Conservation (phyloP, 768 basidiomycete genomes). For the Psilocybe azurescens region DNA sequence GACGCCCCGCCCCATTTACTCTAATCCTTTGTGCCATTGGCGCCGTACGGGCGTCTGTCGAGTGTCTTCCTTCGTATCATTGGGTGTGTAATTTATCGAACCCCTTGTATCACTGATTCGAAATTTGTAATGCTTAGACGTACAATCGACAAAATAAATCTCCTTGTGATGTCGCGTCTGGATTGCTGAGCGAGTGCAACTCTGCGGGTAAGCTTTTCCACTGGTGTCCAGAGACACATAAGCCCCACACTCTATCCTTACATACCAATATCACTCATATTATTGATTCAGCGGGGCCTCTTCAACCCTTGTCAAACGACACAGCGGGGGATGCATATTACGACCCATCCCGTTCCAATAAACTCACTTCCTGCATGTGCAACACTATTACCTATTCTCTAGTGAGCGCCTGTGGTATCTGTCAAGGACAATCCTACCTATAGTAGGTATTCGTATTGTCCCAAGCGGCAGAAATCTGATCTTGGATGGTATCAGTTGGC, state of each 20-base stretch:
- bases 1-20: not conserved
- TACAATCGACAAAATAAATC: not conserved
- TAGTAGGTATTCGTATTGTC: not conserved
- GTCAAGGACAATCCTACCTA: not conserved
- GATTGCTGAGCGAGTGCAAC: not conserved
- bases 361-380: not conserved
- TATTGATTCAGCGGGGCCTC: not conserved
- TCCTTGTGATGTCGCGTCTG: not conserved
- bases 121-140: not conserved
- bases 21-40: not conserved
- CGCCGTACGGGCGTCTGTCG: not conserved
- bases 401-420: not conserved
- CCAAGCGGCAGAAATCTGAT: not conserved
- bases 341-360: too few relatives aligned
- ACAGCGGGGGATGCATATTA: not conserved
- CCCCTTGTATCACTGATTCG: too few relatives aligned
- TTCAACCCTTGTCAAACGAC: not conserved
- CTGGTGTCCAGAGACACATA: not conserved
- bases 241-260: too few relatives aligned
- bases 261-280: too few relatives aligned
- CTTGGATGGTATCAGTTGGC: not conserved
- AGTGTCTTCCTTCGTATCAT: not conserved
- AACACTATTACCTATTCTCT: conserved; percentile 5
- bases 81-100: not conserved
- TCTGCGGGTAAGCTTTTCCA: not conserved